Base-by-base conservation (phyloP, 2,329 filamentous ascomycete genomes). In the Daldinia eschscholtzii region DNA sequence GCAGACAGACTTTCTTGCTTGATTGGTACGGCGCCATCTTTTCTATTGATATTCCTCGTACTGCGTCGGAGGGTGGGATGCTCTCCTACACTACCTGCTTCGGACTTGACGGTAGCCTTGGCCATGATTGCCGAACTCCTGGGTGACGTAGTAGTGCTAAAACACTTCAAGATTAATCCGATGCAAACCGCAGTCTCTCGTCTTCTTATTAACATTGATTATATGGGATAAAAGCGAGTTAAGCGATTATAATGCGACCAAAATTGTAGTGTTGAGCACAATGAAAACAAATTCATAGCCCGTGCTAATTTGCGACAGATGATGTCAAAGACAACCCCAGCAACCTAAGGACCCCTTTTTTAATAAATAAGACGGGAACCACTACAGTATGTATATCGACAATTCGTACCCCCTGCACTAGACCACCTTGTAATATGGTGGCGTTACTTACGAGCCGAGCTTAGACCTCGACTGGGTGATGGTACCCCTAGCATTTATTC, bases 61-160 rank as follows among this genome's bases (percentile, higher is more conserved):
- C 74, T 74, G 41, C 74, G 74, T 57, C 74, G 71, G 23, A 72
- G 68, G 15, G 23, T 30, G 30, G 48, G 50, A 18, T 6, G 42
- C 42, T 61, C 37, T 41, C 26, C 44, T 37, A 41, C 18, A 57
- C 42, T 39, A 44, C 55, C 50, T 33, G 46, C 59, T 46, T 62
- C 59, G 20, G 41, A 28, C n/a, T 60, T 57, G 30, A 46, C 48
- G 7, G 33, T 20, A 18, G 52, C 35, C 30, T 61, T 58, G 6
- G 68, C 60, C 68, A 71, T 71, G 18, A 35, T 58, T 55, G n/a
- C 26, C 20, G 56, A 42, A 20, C 48, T 30, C 26, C 18, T 35
- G 33, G 33, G 30, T 48, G 15, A 52, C 23, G 37, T 50, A 56
- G 42, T n/a, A 42, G 39, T 55, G n/a, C 9, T 44, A 44, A 44